Evolutionary conservation across 1,284 basidiomycete species (phyloP), one percentile per base, ranked within the genome.

Genomic region (Spongispora temasekensis): DNA sequence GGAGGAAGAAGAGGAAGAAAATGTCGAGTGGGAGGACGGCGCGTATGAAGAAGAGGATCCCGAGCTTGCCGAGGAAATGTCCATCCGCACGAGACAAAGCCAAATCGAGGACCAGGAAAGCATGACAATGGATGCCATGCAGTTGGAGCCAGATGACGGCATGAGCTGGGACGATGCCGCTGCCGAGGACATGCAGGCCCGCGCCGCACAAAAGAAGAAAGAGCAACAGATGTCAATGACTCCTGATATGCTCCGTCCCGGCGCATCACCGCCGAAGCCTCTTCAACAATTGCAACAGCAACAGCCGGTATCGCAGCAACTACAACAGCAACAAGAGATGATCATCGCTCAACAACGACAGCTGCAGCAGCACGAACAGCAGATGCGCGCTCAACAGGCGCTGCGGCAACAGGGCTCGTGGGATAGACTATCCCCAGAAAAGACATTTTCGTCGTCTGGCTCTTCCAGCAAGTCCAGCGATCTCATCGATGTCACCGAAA

Each of bases 1-100:
- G 34, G 89, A 89, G 0, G 92, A 94, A 56, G 87, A 90, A 28
- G 90, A 92, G 30, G 87, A 89, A 1, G 87, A 88, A 28, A 88
- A 91, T 31, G 74, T 80, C 0, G 89, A 91, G 59, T 92, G 88
- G 84, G 88, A 90, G 48, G 86, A 88, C 34, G 89, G 87, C n/a
- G 82, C 80, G 12, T 90, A 90, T 58, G 82, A 86, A 64, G 86
- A 87, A 51, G 88, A 91, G 69, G 89, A 91, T 60, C 73, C 79
- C 1, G 83, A 81, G 15, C 76, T 90, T 35, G 85, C 82, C 1
- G 82, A 83, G 57, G 88, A 88, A 53, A 57, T 66, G 63, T 68
- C 70, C 12, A 64, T 68, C 46, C 66, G 60, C 15, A 73, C 76
- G 51, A 70, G 76, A 55, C 74, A 75, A 57, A 72, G 73, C 58